A percentile compares a stretch with the other conserved stretches of the same genome.
Evolutionary conservation across 805 yeast species (phyloP).

Genomic region (Starmerella floris): DNA sequence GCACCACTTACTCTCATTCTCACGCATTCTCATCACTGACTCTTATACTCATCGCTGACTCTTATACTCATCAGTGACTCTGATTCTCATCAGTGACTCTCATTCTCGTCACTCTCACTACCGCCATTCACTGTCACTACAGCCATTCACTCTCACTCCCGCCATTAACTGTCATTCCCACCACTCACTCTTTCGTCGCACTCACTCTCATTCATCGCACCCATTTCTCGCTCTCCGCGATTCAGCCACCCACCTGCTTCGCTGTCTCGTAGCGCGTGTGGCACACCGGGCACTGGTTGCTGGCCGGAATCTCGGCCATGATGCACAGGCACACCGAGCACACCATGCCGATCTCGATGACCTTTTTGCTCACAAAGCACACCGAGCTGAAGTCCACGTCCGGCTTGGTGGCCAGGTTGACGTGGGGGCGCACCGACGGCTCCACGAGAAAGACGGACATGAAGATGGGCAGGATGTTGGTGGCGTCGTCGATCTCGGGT

Average conservation of each 20-base stretch:
- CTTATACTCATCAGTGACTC: no score
- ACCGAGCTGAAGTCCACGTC: conserved; percentile 90
- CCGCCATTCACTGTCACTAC: no score
- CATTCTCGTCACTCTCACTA: no score
- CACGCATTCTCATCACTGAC: no score
- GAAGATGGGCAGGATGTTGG: conserved; percentile 73
- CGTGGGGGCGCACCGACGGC: conserved; percentile 62
- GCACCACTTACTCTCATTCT: no score
- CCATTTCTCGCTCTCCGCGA: no score
- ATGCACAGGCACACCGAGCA: conserved; percentile 89
- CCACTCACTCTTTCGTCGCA: no score
- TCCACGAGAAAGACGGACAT: conserved; percentile 74
- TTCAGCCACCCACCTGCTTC: background rate
- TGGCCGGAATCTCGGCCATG: conserved; percentile 37
- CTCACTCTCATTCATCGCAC: no score
- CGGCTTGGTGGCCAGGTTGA: conserved; percentile 69
- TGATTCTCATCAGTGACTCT: no score
- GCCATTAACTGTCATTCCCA: no score
- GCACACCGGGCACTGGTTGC: conserved; percentile 73
- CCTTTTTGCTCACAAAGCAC: conserved; percentile 78
- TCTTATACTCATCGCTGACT: no score
- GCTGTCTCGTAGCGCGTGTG: conserved; percentile 42
- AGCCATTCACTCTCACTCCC: no score
- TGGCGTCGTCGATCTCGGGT: conserved; percentile 32
- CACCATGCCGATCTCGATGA: conserved; percentile 86